These are phyloP conservation scores for Euphorbia celastroides DNA, from an alignment of 441 rosid genomes.

Conservation along the genomic window DNA sequence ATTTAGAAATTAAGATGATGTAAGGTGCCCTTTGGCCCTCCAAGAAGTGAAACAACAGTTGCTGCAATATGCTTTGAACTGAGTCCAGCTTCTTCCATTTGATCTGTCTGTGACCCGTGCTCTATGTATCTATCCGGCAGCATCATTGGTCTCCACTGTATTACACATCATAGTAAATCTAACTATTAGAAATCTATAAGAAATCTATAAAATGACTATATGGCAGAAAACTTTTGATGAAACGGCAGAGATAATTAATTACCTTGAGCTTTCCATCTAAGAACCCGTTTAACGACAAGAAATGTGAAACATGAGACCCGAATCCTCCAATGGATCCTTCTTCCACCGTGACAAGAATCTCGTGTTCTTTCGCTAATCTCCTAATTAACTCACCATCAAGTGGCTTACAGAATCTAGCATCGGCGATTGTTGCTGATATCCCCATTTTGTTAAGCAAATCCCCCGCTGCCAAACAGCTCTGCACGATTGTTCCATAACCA, in stretches of 20 bases:
- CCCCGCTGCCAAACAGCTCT: slow-evolving; percentile 52
- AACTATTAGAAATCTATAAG: too few relatives aligned
- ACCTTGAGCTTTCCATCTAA: slow-evolving; percentile 69
- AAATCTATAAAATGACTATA: too few relatives aligned
- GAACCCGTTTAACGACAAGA: slow-evolving; percentile 46
- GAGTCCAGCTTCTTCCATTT: slow-evolving; percentile 48
- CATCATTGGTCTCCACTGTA: slow-evolving; percentile 65
- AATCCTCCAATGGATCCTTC: slow-evolving; percentile 74
- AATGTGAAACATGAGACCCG: slow-evolving; percentile 60
- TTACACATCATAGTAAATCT: too few relatives aligned
- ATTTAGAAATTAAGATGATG: slow-evolving; percentile 8
- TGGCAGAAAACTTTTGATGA: too few relatives aligned
- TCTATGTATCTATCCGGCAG: slow-evolving; percentile 59
- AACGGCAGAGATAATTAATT: slow-evolving; percentile 10
- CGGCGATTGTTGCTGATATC: slow-evolving; percentile 50
- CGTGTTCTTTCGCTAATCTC: slow-evolving; percentile 51
- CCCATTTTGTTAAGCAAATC: slow-evolving; percentile 32
- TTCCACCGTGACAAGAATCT: slow-evolving; percentile 54
- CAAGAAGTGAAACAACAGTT: slow-evolving; percentile 31
- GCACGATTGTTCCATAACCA: slow-evolving; percentile 64
- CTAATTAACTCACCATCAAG: slow-evolving; percentile 52
- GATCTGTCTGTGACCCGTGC: slow-evolving; percentile 52
- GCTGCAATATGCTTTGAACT: slow-evolving; percentile 49
- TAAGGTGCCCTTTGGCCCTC: slow-evolving; percentile 17
- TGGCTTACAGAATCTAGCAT: slow-evolving; percentile 83